phyloP scores from a whole-genome alignment of 495 filamentous ascomycete genomes.

The Podospora pseudopauciseta region DNA sequence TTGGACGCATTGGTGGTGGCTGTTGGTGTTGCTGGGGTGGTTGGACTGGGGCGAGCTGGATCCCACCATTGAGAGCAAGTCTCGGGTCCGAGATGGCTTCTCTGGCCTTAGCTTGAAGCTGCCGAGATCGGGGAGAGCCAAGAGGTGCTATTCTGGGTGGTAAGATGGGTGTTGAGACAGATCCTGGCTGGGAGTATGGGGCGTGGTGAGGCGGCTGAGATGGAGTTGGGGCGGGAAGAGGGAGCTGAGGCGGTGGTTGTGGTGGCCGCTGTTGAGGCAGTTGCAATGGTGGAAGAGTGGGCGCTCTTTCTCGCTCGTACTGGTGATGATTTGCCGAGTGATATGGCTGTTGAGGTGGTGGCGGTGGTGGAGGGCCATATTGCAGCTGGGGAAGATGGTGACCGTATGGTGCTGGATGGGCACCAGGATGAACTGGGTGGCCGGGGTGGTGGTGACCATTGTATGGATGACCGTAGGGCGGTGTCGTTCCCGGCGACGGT shows the following conservation, averaged over 20 bases:
- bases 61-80: constrained; percentile 27
- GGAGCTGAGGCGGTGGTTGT: constrained; percentile 16
- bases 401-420: not conserved
- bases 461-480: not conserved
- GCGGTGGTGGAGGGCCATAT: constrained; percentile 11
- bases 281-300: constrained; percentile 1
- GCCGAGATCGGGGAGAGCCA: constrained; percentile 40
- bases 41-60: constrained; percentile 9
- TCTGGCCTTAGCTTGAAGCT: constrained; percentile 33
- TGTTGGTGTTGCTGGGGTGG: constrained; percentile 10
- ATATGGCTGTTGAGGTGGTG: constrained; percentile 30
- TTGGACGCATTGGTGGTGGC: not conserved
- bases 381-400: constrained; percentile 9
- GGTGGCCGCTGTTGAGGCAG: constrained; percentile 9
- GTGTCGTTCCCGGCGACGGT: constrained; percentile 5
- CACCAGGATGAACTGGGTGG: constrained; percentile 1
- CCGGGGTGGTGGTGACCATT: constrained; percentile 10
- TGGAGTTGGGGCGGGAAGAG: constrained; percentile 10
- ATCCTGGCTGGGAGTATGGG: constrained; percentile 6
- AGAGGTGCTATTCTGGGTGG: constrained; percentile 2
- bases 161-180: not conserved
- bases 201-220: constrained; percentile 14
- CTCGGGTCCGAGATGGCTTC: constrained; percentile 39
- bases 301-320: constrained; percentile 20
- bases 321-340: constrained; percentile 8